These are phyloP conservation scores for Rhynchospora tenuis DNA, from an alignment of 176 grass and related monocot genomes.

Conservation along the genomic window DNA sequence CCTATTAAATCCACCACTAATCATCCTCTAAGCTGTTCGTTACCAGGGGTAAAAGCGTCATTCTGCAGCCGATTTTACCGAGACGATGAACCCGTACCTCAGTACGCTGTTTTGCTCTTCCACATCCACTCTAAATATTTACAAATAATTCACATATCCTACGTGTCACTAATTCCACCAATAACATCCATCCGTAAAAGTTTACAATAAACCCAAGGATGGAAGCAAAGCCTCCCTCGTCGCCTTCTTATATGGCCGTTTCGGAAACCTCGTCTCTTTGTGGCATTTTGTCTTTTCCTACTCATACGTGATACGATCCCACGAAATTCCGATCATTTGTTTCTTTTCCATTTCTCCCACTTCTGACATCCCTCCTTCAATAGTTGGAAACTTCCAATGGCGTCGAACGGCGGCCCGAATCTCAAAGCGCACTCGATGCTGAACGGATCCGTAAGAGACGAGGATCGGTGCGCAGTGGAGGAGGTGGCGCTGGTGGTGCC, in stretches of 20 bases:
- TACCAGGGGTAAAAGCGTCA: neutral
- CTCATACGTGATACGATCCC: neutral
- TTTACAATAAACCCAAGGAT: neutral
- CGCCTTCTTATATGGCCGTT: neutral
- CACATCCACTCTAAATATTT: neutral
- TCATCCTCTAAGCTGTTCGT: neutral
- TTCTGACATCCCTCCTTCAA: neutral
- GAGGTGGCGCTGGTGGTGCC: constrained; percentile 68
- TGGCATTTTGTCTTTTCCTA: neutral
- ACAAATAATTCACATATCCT: neutral
- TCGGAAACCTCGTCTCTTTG: neutral
- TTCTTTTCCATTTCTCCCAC: neutral
- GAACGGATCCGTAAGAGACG: constrained; percentile 2
- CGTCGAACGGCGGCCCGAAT: constrained; percentile 17
- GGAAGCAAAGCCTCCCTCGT: neutral
- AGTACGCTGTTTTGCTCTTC: neutral
- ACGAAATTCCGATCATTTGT: neutral
- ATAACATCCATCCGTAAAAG: neutral
- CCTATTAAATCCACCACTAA: neutral
- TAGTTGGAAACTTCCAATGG: constrained; percentile 17
- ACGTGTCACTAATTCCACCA: neutral
- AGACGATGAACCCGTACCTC: neutral
- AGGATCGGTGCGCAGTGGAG: constrained; percentile 59
- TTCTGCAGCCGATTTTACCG: neutral
- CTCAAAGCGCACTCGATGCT: neutral